Conservation (phyloP, 2,329 filamentous ascomycete genomes). For the Teratosphaeria destructans region DNA sequence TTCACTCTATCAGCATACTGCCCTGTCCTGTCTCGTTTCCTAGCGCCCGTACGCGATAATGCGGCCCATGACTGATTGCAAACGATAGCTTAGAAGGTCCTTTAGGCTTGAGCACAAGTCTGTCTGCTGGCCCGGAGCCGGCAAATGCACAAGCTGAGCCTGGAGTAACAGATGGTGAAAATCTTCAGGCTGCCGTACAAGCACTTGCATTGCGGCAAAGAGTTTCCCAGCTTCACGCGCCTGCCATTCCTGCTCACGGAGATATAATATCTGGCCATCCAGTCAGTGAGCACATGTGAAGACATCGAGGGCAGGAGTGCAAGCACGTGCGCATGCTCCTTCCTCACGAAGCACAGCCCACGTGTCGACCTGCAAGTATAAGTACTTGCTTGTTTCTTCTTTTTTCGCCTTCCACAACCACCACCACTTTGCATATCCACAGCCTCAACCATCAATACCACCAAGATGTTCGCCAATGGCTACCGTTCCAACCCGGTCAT, state of each 20-base stretch:
- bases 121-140: neutral
- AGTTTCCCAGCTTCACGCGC: neutral
- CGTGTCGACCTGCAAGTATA: neutral
- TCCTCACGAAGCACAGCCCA: neutral
- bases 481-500: neutral
- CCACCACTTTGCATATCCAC: neutral
- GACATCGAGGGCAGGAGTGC: neutral
- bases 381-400: neutral
- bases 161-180: neutral
- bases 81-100: neutral
- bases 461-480: neutral
- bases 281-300: neutral
- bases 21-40: neutral
- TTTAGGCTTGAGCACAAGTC: neutral
- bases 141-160: neutral
- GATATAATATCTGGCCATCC: too few species aligned
- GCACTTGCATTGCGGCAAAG: neutral
- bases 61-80: neutral
- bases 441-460: neutral
- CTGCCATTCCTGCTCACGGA: neutral
- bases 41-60: neutral
- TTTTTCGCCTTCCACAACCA: neutral
- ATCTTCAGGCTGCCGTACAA: neutral
- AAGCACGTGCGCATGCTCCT: neutral
- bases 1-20: conserved; percentile 4